Evolutionary conservation across 345 rosid species (phyloP).

Genomic region (Eucalyptus globulus): DNA sequence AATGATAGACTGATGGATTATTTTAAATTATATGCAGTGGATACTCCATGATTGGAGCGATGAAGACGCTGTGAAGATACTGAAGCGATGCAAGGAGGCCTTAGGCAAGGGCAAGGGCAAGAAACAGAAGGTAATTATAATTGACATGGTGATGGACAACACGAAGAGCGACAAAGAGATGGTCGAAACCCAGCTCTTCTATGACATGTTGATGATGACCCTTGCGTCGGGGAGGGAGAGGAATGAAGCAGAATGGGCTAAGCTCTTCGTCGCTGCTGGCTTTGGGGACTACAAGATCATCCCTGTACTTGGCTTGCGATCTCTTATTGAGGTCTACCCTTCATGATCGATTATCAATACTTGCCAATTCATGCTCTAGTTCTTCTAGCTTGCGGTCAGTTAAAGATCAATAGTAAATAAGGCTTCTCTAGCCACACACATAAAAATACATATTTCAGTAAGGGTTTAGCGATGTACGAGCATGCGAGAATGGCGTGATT

Average conservation of each 20-base stretch:
- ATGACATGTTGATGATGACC: conserved; percentile 9
- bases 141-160: neutral
- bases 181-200: conserved; percentile 1
- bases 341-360: neutral
- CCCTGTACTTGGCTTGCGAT: neutral
- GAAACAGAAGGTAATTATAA: neutral
- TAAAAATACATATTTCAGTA: no score
- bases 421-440: neutral
- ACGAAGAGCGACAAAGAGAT: neutral
- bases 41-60: neutral
- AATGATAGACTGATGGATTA: neutral
- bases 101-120: neutral
- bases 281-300: neutral
- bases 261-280: conserved; percentile 9
- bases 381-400: neutral
- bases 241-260: conserved; percentile 3
- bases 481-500: neutral
- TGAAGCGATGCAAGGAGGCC: neutral
- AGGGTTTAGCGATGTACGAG: neutral
- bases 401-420: neutral
- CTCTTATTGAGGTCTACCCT: neutral
- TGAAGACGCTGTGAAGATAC: neutral
- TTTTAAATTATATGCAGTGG: neutral
- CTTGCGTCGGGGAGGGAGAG: neutral
- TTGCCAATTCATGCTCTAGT: neutral